A percentile compares a stretch with the other conserved stretches of the same genome.
phyloP scores from a whole-genome alignment of 108 stramenopile genomes.

The Conticribra weissflogii region DNA sequence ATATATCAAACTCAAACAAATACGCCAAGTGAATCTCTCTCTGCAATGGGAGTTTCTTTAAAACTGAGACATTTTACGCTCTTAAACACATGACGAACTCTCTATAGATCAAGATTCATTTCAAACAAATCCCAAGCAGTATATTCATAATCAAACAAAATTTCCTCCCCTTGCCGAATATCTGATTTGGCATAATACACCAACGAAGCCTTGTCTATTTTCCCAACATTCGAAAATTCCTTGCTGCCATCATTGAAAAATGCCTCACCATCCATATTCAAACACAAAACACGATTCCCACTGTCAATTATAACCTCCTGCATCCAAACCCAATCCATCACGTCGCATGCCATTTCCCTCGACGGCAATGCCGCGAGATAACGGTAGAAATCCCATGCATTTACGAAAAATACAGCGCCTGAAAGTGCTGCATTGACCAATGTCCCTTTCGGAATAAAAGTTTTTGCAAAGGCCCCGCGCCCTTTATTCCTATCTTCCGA shows the following conservation, averaged over 20 bases:
- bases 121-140: background rate
- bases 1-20: too few species aligned
- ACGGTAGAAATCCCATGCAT: background rate
- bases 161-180: slow-evolving; percentile 1
- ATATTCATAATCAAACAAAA: background rate
- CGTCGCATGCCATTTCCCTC: slow-evolving; percentile 3
- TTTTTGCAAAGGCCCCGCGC: background rate
- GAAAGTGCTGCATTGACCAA: background rate
- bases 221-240: background rate
- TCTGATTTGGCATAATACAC: background rate
- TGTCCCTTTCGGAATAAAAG: background rate
- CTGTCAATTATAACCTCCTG: background rate
- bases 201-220: background rate
- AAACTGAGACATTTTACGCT: too few species aligned
- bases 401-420: background rate
- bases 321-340: slow-evolving; percentile 5
- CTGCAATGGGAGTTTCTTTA: too few species aligned
- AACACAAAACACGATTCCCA: background rate
- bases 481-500: background rate
- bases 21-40: too few species aligned
- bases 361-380: background rate
- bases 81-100: too few species aligned
- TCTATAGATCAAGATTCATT: too few species aligned
- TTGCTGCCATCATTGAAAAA: background rate
- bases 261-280: slow-evolving; percentile 4